Base-by-base conservation (phyloP, 495 filamentous ascomycete genomes). In the Xylaria palmicola region DNA sequence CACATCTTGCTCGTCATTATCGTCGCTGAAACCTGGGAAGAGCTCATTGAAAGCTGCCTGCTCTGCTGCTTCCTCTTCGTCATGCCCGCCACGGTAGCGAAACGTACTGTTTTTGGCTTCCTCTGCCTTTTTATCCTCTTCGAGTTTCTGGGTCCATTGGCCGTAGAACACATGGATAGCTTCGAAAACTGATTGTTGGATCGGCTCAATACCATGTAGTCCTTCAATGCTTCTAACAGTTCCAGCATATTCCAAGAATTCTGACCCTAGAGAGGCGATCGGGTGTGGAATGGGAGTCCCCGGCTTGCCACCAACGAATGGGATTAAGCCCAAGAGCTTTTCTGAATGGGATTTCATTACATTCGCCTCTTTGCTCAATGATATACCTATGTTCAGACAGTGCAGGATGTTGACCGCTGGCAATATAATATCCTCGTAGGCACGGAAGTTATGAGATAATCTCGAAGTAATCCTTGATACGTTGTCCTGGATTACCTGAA, bases 391-490 rank as follows among this genome's bases (percentile, higher is more conserved):
- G 62, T 89, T 88, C 10, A 99, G 78, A 56, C 90, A 88, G 55
- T 89, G 85, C 8, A 98, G 80, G 64, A 97, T 92, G 45, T 88
- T 90, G 59, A 93, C 79, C 40, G 91, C 77, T 2, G 93, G 93
- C 48, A 81, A 79, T 0, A 88, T 88, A 49, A 98, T 80, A 72
- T 99, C 94, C 56, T 90, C 88, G 64, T 96, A 98, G 32, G 83
- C 85, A 41, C 84, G 81, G 69, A 90, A 93, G 20, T 85, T 78
- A 1, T 81, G 74, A 1, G 77, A 80, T 26, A 98, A 78, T 39
- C 93, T 83, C 20, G 71, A 70, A 37, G 86, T 83, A 9, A 96
- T 80, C 56, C 88, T 85, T 6, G 75, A 77, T 13, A 96, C 77
- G 66, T 97, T 97, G 40, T 81, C 83, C 63, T 87, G 83, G 20